A percentile compares a stretch with the other conserved stretches of the same genome.
phyloP scores from a whole-genome alignment of 208 protist genomes.

The Zelonia costaricensis region DNA sequence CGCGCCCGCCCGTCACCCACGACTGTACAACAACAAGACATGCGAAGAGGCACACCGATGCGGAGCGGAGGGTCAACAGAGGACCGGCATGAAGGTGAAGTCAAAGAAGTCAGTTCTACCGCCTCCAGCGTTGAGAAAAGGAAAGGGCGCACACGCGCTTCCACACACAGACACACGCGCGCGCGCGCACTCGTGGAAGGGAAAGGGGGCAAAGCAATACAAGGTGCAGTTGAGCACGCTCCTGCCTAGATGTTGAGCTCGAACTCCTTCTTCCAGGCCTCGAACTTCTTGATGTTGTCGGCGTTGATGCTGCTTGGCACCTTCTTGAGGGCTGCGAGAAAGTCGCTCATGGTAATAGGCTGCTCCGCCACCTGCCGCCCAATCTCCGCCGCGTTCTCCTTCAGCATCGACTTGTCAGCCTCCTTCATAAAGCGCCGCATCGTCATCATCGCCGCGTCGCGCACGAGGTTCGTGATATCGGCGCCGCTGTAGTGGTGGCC shows the following conservation, averaged over 20 bases:
- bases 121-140: background rate
- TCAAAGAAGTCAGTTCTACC: too few relatives aligned
- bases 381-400: constrained; percentile 79
- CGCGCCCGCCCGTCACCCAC: too few relatives aligned
- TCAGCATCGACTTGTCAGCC: constrained; percentile 67
- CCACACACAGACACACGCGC: background rate
- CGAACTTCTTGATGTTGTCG: constrained; percentile 84
- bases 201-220: background rate
- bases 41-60: too few relatives aligned
- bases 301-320: constrained; percentile 88
- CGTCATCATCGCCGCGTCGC: constrained; percentile 94
- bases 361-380: constrained; percentile 77
- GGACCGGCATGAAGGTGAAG: too few relatives aligned
- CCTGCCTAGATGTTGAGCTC: constrained; percentile 58
- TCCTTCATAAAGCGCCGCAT: constrained; percentile 90
- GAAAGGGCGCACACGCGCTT: background rate
- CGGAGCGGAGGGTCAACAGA: too few relatives aligned
- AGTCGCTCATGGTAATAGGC: constrained; percentile 86
- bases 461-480: constrained; percentile 91
- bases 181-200: background rate
- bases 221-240: background rate
- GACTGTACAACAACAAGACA: too few relatives aligned
- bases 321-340: constrained; percentile 76
- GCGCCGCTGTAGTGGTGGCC: constrained; percentile 89
- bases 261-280: constrained; percentile 90